A percentile compares a stretch with the other conserved stretches of the same genome.
Conservation (phyloP, 2,329 filamentous ascomycete genomes). For the Cadophora malorum region DNA sequence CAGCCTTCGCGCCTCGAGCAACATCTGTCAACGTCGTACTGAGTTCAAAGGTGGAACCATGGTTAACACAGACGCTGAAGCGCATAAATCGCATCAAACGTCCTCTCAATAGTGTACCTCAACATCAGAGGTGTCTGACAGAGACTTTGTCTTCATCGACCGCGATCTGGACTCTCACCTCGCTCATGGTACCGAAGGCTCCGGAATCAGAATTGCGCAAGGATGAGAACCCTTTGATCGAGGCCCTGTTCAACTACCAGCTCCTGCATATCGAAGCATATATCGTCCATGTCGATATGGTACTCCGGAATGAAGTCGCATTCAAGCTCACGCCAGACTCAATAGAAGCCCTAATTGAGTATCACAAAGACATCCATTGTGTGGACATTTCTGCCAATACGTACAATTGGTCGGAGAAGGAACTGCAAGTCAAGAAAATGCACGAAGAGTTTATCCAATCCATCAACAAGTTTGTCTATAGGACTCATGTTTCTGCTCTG, state of each 20-base stretch:
- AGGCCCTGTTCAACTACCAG: slow-evolving; percentile 91
- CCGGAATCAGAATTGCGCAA: slow-evolving; percentile 84
- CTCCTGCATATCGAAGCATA: slow-evolving; percentile 95
- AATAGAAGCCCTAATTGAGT: slow-evolving; percentile 91
- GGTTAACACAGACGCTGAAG: slow-evolving; percentile 96
- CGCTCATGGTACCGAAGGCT: slow-evolving; percentile 89
- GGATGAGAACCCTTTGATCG: slow-evolving; percentile 81
- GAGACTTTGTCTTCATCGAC: slow-evolving; percentile 89
- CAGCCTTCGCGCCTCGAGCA: slow-evolving; percentile 89
- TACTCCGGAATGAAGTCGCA: slow-evolving; percentile 94
- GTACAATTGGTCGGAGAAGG: slow-evolving; percentile 96
- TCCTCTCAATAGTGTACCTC: slow-evolving; percentile 93
- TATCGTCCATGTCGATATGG: slow-evolving; percentile 99
- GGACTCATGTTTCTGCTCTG: slow-evolving; percentile 84
- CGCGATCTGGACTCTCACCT: slow-evolving; percentile 94
- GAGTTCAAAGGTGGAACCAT: slow-evolving; percentile 89
- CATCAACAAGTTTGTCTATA: slow-evolving; percentile 96
- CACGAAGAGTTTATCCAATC: slow-evolving; percentile 97
- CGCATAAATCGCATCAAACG: slow-evolving; percentile 96
- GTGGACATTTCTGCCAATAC: slow-evolving; percentile 87
- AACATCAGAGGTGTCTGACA: slow-evolving; percentile 94
- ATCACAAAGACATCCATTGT: slow-evolving; percentile 95
- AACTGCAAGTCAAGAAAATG: slow-evolving; percentile 93
- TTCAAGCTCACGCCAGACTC: slow-evolving; percentile 97
- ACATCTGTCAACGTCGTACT: slow-evolving; percentile 95